Evolutionary conservation across 345 rosid species (phyloP).

Genomic region (Physaria fendleri): DNA sequence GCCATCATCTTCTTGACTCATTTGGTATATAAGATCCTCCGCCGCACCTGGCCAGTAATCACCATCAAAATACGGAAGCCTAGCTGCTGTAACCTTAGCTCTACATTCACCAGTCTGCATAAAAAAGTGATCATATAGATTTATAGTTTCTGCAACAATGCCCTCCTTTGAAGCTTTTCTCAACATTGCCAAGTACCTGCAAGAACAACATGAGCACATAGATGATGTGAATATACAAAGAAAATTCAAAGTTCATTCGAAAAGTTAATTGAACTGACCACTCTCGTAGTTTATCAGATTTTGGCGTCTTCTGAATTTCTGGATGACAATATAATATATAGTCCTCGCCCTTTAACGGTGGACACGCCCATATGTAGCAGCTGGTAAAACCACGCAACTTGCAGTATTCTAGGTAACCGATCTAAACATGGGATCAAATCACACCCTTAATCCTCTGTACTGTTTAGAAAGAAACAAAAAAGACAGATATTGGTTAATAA

Average conservation of each 20-base stretch:
- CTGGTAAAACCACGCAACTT: constrained; percentile 97
- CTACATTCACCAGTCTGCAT: constrained; percentile 76
- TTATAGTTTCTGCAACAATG: constrained; percentile 78
- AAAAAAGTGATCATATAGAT: constrained; percentile 91
- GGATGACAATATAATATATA: constrained; percentile 98
- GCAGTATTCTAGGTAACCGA: constrained; percentile 98
- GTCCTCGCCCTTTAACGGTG: constrained; percentile 98
- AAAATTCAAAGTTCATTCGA: not conserved
- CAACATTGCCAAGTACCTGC: constrained; percentile 90
- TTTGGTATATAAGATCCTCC: constrained; percentile 87
- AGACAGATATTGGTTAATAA: not conserved
- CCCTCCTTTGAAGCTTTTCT: constrained; percentile 83
- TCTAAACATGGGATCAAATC: constrained; percentile 42
- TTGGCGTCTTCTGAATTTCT: constrained; percentile 99
- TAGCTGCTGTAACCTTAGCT: constrained; percentile 94
- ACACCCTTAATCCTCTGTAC: constrained; percentile 5
- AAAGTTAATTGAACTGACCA: constrained; percentile 52
- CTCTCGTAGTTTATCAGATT: constrained; percentile 95
- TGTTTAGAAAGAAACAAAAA: not conserved
- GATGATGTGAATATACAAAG: constrained; percentile 9
- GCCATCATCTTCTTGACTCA: constrained; percentile 96
- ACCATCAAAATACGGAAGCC: constrained; percentile 99
- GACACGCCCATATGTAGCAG: constrained; percentile 99
- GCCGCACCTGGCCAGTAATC: constrained; percentile 99
- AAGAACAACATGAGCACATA: constrained; percentile 13